These are phyloP conservation scores for Boechera stricta DNA, from an alignment of 345 rosid genomes.

Conservation along the genomic window DNA sequence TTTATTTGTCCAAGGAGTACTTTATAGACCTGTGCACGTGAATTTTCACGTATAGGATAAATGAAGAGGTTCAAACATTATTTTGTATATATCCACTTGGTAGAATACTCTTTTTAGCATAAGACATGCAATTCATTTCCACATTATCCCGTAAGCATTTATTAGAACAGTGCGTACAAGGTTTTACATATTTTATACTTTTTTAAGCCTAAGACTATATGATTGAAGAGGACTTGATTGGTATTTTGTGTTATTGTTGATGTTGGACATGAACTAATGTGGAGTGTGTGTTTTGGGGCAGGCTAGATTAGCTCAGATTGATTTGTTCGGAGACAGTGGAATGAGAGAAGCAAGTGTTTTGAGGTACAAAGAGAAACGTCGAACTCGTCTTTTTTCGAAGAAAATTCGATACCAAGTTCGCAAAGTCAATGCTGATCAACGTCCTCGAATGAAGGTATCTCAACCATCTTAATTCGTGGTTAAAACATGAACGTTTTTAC, in stretches of 20 bases:
- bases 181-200: neutral
- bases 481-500: constrained; percentile 30
- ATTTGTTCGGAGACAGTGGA: constrained; percentile 69
- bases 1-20: constrained; percentile 5
- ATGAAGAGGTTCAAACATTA: constrained; percentile 33
- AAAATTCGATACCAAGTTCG: constrained; percentile 93
- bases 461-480: constrained; percentile 27
- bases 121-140: neutral
- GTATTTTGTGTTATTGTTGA: neutral
- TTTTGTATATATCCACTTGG: constrained; percentile 13
- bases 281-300: constrained; percentile 44
- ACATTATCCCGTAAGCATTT: neutral
- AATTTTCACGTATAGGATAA: constrained; percentile 39
- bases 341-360: constrained; percentile 85
- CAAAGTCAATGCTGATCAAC: constrained; percentile 84
- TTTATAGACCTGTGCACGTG: constrained; percentile 41
- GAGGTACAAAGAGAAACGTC: constrained; percentile 91
- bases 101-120: constrained; percentile 26
- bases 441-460: constrained; percentile 89
- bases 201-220: neutral
- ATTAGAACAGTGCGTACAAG: neutral
- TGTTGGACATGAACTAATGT: constrained; percentile 15
- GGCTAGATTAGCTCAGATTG: constrained; percentile 83
- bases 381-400: constrained; percentile 83
- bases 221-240: neutral